Conservation (phyloP, 352 stramenopile genomes). For the Globisporangium carolinianum region DNA sequence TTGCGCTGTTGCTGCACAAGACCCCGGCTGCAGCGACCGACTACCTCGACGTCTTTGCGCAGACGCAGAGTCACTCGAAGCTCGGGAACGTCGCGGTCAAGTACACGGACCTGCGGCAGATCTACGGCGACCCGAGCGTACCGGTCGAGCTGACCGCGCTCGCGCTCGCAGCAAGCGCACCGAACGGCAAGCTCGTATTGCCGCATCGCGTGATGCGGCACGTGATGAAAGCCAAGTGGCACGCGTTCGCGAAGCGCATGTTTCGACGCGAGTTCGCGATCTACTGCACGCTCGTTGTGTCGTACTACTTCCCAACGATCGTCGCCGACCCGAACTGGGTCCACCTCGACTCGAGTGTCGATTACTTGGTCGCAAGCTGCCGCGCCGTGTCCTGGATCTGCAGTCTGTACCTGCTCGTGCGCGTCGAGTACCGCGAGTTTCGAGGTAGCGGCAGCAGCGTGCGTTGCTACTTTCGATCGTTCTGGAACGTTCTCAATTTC, state of each 20-base stretch:
- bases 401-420: slow-evolving; percentile 43
- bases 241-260: slow-evolving; percentile 39
- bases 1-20: slow-evolving; percentile 45
- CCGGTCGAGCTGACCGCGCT: slow-evolving; percentile 40
- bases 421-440: slow-evolving; percentile 45
- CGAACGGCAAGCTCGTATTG: slow-evolving; percentile 32
- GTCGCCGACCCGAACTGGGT: slow-evolving; percentile 50
- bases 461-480: slow-evolving; percentile 48
- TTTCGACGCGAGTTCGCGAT: slow-evolving; percentile 44
- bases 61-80: slow-evolving; percentile 37
- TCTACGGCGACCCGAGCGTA: slow-evolving; percentile 48
- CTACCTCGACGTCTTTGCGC: slow-evolving; percentile 52
- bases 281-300: slow-evolving; percentile 36
- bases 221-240: slow-evolving; percentile 49
- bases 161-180: slow-evolving; percentile 25
- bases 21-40: slow-evolving; percentile 25
- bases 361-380: slow-evolving; percentile 34
- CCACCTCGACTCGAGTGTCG: slow-evolving; percentile 22
- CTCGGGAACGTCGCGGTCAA: slow-evolving; percentile 36
- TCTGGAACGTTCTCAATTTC: slow-evolving; percentile 62
- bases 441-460: not conserved
- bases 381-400: slow-evolving; percentile 42
- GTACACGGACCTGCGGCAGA: slow-evolving; percentile 33
- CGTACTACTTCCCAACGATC: slow-evolving; percentile 54
- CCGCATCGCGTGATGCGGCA: slow-evolving; percentile 49